These are phyloP conservation scores for Phytophthora pseudosyringae DNA, from an alignment of 352 stramenopile species.

Conservation along the genomic window DNA sequence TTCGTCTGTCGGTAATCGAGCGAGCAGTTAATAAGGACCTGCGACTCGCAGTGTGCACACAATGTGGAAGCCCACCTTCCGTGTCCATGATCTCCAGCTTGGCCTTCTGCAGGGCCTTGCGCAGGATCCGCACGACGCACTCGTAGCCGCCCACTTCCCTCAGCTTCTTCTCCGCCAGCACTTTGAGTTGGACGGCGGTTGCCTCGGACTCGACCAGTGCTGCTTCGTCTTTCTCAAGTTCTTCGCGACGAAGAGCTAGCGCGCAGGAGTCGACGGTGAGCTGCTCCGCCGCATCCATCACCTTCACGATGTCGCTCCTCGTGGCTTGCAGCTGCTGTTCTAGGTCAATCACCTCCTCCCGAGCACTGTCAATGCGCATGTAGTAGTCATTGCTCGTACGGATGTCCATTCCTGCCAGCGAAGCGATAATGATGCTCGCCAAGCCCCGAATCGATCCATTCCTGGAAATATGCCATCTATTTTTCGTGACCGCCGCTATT, in stretches of 20 bases:
- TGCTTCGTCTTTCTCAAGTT: slow-evolving; percentile 69
- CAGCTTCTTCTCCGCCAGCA: slow-evolving; percentile 63
- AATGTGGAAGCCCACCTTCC: slow-evolving; percentile 30
- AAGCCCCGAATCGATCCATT: slow-evolving; percentile 2
- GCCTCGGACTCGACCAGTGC: slow-evolving; percentile 52
- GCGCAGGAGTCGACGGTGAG: slow-evolving; percentile 58
- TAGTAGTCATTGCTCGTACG: slow-evolving; percentile 41
- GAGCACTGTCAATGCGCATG: slow-evolving; percentile 48
- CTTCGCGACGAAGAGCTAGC: slow-evolving; percentile 58
- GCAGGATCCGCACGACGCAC: slow-evolving; percentile 57
- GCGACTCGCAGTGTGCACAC: neutral
- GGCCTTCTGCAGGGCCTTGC: slow-evolving; percentile 55
- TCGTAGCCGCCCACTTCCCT: slow-evolving; percentile 74
- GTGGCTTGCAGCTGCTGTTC: slow-evolving; percentile 49
- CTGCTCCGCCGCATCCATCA: slow-evolving; percentile 52
- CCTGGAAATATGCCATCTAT: slow-evolving; percentile 3
- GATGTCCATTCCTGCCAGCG: slow-evolving; percentile 31
- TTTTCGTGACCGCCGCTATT: slow-evolving; percentile 1
- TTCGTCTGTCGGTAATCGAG: slow-evolving; percentile 44
- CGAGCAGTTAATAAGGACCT: neutral
- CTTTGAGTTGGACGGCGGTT: slow-evolving; percentile 56
- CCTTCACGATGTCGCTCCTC: slow-evolving; percentile 40
- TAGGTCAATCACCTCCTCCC: slow-evolving; percentile 42
- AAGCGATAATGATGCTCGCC: slow-evolving; percentile 1
- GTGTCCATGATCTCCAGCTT: slow-evolving; percentile 63